A percentile compares a stretch with the other conserved stretches of the same genome.
Evolutionary conservation across 257 asterid genomes (phyloP).

Genomic region (Solanum clarkiae): DNA sequence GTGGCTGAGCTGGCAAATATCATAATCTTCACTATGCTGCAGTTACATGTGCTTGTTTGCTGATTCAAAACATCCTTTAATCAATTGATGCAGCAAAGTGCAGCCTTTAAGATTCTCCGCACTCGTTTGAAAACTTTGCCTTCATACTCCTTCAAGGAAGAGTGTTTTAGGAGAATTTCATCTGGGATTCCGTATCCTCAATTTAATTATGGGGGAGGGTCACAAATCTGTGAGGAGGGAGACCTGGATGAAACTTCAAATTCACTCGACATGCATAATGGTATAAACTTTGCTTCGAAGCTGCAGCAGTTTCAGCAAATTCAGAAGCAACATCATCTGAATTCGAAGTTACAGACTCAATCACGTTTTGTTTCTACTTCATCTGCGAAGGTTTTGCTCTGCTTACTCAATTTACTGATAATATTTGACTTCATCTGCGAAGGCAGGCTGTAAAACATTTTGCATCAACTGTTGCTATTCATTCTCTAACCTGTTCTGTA

Average conservation of each 20-base stretch:
- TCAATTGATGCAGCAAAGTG: constrained; percentile 72
- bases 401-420: not conserved
- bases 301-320: constrained; percentile 65
- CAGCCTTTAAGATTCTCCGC: constrained; percentile 86
- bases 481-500: not conserved
- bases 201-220: constrained; percentile 21
- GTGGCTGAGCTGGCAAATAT: not conserved
- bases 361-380: constrained; percentile 36
- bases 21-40: not conserved
- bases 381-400: constrained; percentile 45
- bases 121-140: constrained; percentile 92
- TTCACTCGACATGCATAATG: constrained; percentile 26
- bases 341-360: constrained; percentile 38
- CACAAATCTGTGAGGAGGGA: constrained; percentile 47
- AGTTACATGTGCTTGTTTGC: not conserved
- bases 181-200: constrained; percentile 36
- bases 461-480: not conserved
- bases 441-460: not conserved
- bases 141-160: constrained; percentile 61
- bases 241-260: constrained; percentile 34
- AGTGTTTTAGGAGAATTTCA: constrained; percentile 29
- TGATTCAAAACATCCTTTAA: not conserved
- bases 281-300: constrained; percentile 54
- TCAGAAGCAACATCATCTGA: constrained; percentile 67
- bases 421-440: not conserved